These are phyloP conservation scores for Trypanosoma cruzi DNA, from an alignment of 208 protist genomes.

Conservation along the genomic window DNA sequence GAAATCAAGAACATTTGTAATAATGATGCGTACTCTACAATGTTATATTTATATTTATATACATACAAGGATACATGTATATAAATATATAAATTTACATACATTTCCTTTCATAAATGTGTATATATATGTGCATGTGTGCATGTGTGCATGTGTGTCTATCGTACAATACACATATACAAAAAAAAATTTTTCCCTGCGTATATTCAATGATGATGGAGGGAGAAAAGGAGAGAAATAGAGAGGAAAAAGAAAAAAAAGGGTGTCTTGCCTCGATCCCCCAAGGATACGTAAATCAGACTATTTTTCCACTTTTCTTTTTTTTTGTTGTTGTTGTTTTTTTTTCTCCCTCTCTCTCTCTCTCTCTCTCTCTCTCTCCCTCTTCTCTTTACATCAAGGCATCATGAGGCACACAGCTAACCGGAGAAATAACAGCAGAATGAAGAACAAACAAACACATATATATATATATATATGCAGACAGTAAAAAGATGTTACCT, in stretches of 20 bases:
- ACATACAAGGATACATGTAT: not conserved
- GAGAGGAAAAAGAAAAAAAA: too few relatives aligned
- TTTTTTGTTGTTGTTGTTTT: not conserved
- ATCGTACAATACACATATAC: not conserved
- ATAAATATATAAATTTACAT: too few relatives aligned
- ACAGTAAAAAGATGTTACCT: not conserved
- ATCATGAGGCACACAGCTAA: not conserved
- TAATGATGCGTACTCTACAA: too few relatives aligned
- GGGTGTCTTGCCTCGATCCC: too few relatives aligned
- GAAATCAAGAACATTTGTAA: too few relatives aligned
- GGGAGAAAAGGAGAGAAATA: not conserved
- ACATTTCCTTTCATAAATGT: not conserved
- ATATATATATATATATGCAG: constrained; percentile 5
- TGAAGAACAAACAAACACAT: not conserved
- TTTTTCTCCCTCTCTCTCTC: not conserved
- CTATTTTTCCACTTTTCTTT: constrained; percentile 20
- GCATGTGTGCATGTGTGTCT: not conserved
- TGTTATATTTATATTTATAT: too few relatives aligned
- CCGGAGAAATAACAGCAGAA: not conserved
- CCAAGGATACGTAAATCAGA: too few relatives aligned
- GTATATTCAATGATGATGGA: too few relatives aligned
- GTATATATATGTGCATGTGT: not conserved
- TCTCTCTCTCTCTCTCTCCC: not conserved
- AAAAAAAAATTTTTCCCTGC: too few relatives aligned
- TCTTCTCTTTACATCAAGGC: not conserved